These are phyloP conservation scores for Grosmannia huntii DNA, from an alignment of 2,329 filamentous ascomycete genomes.

Conservation along the genomic window DNA sequence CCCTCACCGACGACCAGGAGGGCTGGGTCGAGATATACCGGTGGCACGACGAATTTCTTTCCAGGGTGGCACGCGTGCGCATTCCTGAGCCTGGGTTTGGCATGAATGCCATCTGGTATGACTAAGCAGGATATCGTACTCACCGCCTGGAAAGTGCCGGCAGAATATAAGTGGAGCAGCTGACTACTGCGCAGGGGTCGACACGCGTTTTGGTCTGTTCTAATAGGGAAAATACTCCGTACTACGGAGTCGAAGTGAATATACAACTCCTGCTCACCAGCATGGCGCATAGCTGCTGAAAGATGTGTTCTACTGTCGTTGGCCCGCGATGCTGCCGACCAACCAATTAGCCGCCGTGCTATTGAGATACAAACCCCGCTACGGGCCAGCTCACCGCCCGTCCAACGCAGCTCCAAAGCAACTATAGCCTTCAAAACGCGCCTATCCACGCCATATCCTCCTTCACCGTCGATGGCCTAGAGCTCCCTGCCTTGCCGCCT, in stretches of 20 bases:
- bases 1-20: slow-evolving; percentile 77
- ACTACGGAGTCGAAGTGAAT: no score
- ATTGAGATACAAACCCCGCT: not conserved
- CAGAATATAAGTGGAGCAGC: not conserved
- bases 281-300: no score
- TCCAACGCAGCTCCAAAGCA: not conserved
- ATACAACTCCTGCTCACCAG: no score
- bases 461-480: not conserved
- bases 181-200: no score
- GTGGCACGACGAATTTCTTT: slow-evolving; percentile 72
- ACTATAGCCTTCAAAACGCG: not conserved
- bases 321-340: not conserved
- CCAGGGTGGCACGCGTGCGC: slow-evolving; percentile 61
- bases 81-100: slow-evolving; percentile 82
- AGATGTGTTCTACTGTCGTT: no score
- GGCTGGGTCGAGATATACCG: slow-evolving; percentile 81
- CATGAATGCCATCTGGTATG: slow-evolving; percentile 96
- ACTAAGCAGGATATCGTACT: slow-evolving; percentile 29
- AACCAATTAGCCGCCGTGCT: not conserved
- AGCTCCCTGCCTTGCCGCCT: not conserved
- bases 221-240: no score
- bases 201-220: no score
- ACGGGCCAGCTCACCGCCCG: not conserved
- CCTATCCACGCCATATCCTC: not conserved
- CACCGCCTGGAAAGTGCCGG: not conserved